Percentiles rank a stretch among this genome's conserved stretches.
Evolutionary conservation across 1,139 yeast species (phyloP).

Genomic region (Candida buenavistaensis): DNA sequence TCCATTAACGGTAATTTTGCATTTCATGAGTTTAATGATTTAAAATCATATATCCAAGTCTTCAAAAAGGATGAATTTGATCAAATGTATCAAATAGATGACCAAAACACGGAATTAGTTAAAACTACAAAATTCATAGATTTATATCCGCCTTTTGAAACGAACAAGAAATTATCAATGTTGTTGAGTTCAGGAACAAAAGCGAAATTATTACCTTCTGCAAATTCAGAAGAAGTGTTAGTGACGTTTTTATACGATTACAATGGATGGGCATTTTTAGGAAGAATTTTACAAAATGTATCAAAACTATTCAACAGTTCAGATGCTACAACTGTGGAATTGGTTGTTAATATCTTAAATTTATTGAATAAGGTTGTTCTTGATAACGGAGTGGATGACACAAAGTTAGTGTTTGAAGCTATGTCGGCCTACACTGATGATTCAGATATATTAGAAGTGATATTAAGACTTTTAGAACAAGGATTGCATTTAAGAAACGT

Average conservation of each 20-base stretch:
- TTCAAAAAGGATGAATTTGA: constrained; percentile 39
- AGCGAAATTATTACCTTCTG: constrained; percentile 65
- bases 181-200: constrained; percentile 55
- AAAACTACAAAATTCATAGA: constrained; percentile 40
- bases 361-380: constrained; percentile 51
- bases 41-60: constrained; percentile 59
- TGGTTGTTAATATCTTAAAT: constrained; percentile 50
- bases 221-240: constrained; percentile 44
- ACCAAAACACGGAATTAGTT: constrained; percentile 53
- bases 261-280: constrained; percentile 86
- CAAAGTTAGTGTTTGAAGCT: constrained; percentile 49
- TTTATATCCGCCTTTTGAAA: constrained; percentile 52
- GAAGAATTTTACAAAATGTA: constrained; percentile 70
- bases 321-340: constrained; percentile 34
- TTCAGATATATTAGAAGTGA: constrained; percentile 66
- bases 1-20: constrained; percentile 70
- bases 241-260: constrained; percentile 72
- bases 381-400: constrained; percentile 42
- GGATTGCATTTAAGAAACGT: constrained; percentile 58
- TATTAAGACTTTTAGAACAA: constrained; percentile 68
- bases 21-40: constrained; percentile 54
- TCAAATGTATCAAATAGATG: constrained; percentile 46
- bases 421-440: constrained; percentile 62
- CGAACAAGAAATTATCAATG: constrained; percentile 44
- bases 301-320: constrained; percentile 39